These are phyloP conservation scores for Colletotrichum plurivorum DNA, from an alignment of 2,329 filamentous ascomycete species.

Conservation along the genomic window DNA sequence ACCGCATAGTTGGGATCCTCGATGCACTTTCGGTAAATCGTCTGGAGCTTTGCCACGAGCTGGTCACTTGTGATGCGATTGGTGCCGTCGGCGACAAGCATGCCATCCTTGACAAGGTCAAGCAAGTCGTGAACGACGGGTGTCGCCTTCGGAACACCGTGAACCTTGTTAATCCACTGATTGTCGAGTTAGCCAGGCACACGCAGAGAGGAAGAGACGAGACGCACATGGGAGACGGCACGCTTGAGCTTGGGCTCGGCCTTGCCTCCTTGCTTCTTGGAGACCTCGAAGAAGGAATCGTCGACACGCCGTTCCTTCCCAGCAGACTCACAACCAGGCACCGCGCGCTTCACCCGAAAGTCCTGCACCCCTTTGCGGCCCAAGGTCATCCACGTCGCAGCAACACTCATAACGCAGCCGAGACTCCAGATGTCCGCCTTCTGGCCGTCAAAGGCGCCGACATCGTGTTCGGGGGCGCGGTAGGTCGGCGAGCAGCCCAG, in stretches of 20 bases:
- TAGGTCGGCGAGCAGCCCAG: conserved; percentile 18
- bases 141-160: neutral
- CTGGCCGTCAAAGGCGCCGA: neutral
- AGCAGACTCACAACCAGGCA: neutral
- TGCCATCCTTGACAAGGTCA: neutral
- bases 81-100: neutral
- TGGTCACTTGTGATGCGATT: neutral
- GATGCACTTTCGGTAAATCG: neutral
- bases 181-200: neutral
- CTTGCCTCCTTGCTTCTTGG: neutral
- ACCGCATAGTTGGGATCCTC: neutral
- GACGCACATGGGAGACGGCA: conserved; percentile 8
- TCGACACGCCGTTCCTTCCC: neutral
- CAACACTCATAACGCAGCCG: conserved; percentile 26
- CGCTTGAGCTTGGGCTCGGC: neutral
- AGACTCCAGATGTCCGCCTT: conserved; percentile 21
- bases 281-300: conserved; percentile 8
- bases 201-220: neutral
- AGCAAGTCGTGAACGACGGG: neutral
- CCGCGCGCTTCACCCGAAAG: neutral
- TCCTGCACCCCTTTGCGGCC: neutral
- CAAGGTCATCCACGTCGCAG: conserved; percentile 21
- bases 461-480: conserved; percentile 21
- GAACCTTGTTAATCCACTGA: conserved; percentile 20
- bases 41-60: neutral